Percentiles rank a stretch among this genome's conserved stretches.
phyloP scores from a whole-genome alignment of 169 alveolate species.

The Ichthyophthirius multifiliis region DNA sequence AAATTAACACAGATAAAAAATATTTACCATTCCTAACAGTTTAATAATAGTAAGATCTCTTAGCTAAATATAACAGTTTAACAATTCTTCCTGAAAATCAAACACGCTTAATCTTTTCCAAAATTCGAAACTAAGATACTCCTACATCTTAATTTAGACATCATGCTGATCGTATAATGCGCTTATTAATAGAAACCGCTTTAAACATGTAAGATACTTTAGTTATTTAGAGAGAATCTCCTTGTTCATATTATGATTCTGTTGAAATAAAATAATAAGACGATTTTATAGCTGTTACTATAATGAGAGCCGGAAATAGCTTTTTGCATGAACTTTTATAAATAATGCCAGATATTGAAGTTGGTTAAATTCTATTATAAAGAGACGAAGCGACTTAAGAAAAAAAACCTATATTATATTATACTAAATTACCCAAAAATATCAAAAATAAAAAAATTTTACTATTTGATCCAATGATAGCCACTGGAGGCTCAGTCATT shows the following conservation, averaged over 20 bases:
- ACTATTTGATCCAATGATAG: slow-evolving; percentile 89
- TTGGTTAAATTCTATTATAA: slow-evolving; percentile 56
- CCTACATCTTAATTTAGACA: slow-evolving; percentile 43
- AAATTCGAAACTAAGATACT: slow-evolving; percentile 37
- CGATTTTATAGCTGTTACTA: slow-evolving; percentile 30
- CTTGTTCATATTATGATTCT: slow-evolving; percentile 47
- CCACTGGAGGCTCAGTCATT: slow-evolving; percentile 84
- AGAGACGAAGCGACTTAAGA: slow-evolving; percentile 56
- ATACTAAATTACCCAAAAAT: slow-evolving; percentile 61
- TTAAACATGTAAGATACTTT: slow-evolving; percentile 31
- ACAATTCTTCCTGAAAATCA: neutral
- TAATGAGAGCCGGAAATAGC: slow-evolving; percentile 66
- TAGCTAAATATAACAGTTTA: too few species aligned
- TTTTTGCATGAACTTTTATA: slow-evolving; percentile 47
- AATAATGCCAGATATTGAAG: slow-evolving; percentile 51
- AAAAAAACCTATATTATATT: slow-evolving; percentile 48
- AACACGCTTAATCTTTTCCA: neutral
- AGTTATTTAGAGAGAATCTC: slow-evolving; percentile 19
- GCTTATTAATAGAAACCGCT: slow-evolving; percentile 54
- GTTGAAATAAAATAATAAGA: slow-evolving; percentile 23
- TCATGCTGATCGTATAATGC: slow-evolving; percentile 51
- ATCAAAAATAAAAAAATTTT: slow-evolving; percentile 62
- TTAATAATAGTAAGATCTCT: too few species aligned
- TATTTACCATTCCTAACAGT: too few species aligned
- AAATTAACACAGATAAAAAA: too few species aligned